A percentile compares a stretch with the other conserved stretches of the same genome.
Evolutionary conservation across 139 green algal genomes (phyloP).

Genomic region (Chlamydomonas sphaeroides): DNA sequence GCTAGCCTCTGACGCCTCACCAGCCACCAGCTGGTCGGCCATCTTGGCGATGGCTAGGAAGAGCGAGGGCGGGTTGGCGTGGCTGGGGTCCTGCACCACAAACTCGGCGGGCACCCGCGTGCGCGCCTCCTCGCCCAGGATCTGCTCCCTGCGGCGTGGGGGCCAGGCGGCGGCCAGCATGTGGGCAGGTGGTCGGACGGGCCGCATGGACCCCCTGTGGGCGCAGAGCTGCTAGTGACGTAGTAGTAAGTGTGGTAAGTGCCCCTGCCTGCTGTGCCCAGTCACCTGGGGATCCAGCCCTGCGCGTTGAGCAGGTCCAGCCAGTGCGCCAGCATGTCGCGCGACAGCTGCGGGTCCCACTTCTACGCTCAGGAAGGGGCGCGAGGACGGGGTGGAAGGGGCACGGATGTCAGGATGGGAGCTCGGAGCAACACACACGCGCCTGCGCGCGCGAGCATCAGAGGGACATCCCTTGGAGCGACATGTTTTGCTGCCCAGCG

Average conservation of each 20-base stretch:
- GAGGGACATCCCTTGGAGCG: no score
- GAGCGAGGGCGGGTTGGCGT: slow-evolving; percentile 93
- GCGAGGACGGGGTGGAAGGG: background rate
- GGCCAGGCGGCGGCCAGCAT: no score
- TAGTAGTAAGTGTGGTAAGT: background rate
- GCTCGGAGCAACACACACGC: no score
- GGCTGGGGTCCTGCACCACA: slow-evolving; percentile 82
- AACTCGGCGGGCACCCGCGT: slow-evolving; percentile 90
- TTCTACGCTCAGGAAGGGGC: background rate
- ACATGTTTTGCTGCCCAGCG: slow-evolving; percentile 2
- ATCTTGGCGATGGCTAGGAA: slow-evolving; percentile 85
- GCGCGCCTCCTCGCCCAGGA: slow-evolving; percentile 81
- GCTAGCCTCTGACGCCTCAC: no score
- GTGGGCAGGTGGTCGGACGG: no score
- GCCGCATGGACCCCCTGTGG: no score
- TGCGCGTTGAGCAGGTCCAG: slow-evolving; percentile 90
- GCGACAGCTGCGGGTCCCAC: slow-evolving; percentile 77
- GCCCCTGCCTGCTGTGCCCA: no score
- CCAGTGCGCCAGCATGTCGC: slow-evolving; percentile 90
- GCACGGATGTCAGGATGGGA: no score
- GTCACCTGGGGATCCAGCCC: slow-evolving; percentile 64
- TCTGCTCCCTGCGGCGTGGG: slow-evolving; percentile 85
- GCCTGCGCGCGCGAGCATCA: no score
- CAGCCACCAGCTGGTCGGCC: slow-evolving; percentile 45
- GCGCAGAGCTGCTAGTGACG: background rate